A percentile compares a stretch with the other conserved stretches of the same genome.
Conservation (phyloP, 352 stramenopile genomes). For the Phytopythium litorale region DNA sequence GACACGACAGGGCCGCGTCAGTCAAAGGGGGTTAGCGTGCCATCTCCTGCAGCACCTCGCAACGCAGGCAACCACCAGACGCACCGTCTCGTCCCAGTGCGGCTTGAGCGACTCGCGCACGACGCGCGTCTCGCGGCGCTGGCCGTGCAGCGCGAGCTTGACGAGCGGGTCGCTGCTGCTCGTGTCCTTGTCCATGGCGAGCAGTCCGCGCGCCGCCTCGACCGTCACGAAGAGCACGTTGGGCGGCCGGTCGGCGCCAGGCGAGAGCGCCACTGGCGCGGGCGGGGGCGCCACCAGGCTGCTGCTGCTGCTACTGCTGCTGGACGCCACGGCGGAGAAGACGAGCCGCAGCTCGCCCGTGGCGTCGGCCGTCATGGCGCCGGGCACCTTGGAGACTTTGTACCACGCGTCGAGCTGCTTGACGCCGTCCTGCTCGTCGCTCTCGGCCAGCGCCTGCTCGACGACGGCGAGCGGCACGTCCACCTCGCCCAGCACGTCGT, state of each 20-base stretch:
- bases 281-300: not conserved
- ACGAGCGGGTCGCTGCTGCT: slow-evolving; percentile 87
- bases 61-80: not conserved
- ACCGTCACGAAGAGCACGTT: slow-evolving; percentile 73
- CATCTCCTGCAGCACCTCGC: too few species aligned
- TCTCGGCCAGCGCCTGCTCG: slow-evolving; percentile 13
- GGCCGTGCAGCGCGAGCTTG: slow-evolving; percentile 68
- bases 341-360: slow-evolving; percentile 49
- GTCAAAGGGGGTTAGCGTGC: too few species aligned
- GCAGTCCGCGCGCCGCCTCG: slow-evolving; percentile 67
- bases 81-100: slow-evolving; percentile 60
- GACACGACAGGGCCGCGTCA: not conserved
- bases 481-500: slow-evolving; percentile 66
- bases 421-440: slow-evolving; percentile 22
- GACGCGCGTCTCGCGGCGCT: slow-evolving; percentile 63
- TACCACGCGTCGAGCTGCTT: slow-evolving; percentile 40
- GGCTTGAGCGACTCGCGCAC: slow-evolving; percentile 70
- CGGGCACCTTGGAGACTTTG: slow-evolving; percentile 36
- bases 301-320: slow-evolving; percentile 5
- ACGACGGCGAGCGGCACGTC: slow-evolving; percentile 42
- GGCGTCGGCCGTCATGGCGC: slow-evolving; percentile 48
- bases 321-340: slow-evolving; percentile 19
- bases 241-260: slow-evolving; percentile 16
- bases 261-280: not conserved
- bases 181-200: slow-evolving; percentile 77